Base-by-base conservation (phyloP, 2,329 filamentous ascomycete species). In the Saccharata proteae region DNA sequence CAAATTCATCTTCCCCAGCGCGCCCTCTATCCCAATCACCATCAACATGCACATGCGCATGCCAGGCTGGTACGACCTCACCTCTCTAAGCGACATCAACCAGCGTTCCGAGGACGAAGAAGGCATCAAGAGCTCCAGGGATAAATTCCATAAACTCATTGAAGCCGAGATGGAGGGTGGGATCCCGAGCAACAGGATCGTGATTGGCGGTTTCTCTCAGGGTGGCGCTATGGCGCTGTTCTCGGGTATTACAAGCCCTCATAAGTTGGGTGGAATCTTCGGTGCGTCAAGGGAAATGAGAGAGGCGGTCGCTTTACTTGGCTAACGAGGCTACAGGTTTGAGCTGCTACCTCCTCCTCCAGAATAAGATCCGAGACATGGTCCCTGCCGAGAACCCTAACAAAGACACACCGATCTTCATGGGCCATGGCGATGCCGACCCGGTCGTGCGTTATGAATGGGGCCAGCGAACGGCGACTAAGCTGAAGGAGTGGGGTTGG, bases 1-100 rank as follows among this genome's bases (percentile, higher is more conserved):
- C 53, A 80, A 88, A 51, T 96, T 96, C 57, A 74, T 98, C 49
- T 78, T 98, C 55, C 90, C 90, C 11, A 82, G 93, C 61, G 90
- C 90, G 16, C 85, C 88, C 4, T 61, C 58, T 21, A 90, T 93
- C 32, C 84, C 85, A 18, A 83, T 94, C 51, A 86, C 84, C n/a
- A 65, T 77, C 46, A 85, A 85, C 51, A 65, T 67, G 39, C 81
- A 82, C 32, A 77, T 80, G 69, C 52, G 57, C 16, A 92, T 93
- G 83, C 82, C 85, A 2, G 85, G 78, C 15, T 90, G 82, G 82
- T 90, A 83, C 54, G 80, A 90, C 46, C 77, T 90, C 52, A 57
- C 59, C 33, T 55, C 57, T 12, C 60, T 69, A 33, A 55, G 54
- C 33, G 57, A 64, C 31, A 51, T 67, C 17, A 52, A 56, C 38